Conservation (phyloP, 768 basidiomycete species). For the Russula emetica region DNA sequence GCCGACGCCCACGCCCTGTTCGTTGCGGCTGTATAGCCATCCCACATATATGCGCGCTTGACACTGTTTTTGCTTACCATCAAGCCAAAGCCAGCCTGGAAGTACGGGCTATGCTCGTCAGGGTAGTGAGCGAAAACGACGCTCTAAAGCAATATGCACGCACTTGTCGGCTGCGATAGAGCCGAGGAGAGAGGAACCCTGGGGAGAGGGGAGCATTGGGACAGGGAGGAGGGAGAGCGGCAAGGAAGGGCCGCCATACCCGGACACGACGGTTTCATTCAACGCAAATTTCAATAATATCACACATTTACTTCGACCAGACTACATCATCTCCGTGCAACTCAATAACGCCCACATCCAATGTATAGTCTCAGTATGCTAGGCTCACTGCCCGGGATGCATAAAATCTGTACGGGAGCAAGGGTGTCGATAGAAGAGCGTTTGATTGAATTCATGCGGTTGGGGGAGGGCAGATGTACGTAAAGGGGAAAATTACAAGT, state of each 20-base stretch:
- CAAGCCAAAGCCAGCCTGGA: conserved; percentile 95
- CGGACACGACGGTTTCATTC: background rate
- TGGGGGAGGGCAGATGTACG: conserved; percentile 16
- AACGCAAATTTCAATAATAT: background rate
- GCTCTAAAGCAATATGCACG: conserved; percentile 33
- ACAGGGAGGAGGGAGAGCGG: background rate
- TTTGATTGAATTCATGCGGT: conserved; percentile 13
- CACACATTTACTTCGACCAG: conserved; percentile 12
- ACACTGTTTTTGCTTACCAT: conserved; percentile 55
- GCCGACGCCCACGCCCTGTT: conserved; percentile 85
- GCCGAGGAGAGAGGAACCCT: conserved; percentile 13
- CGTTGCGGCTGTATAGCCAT: background rate
- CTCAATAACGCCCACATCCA: conserved; percentile 11
- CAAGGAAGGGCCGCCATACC: background rate
- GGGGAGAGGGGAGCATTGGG: background rate
- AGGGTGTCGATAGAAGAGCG: conserved; percentile 12
- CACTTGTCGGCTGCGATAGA: conserved; percentile 61
- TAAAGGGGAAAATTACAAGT: conserved; percentile 46
- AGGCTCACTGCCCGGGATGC: background rate
- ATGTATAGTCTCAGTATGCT: conserved; percentile 6
- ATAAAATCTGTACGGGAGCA: conserved; percentile 15
- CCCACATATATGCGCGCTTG: background rate
- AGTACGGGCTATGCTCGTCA: conserved; percentile 75
- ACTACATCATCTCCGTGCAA: conserved; percentile 15
- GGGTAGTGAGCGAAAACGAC: conserved; percentile 4